Percentiles rank a stretch among this genome's conserved stretches.
These are phyloP conservation scores for Closterium sp. DNA, from an alignment of 139 green algal genomes.

Conservation along the genomic window DNA sequence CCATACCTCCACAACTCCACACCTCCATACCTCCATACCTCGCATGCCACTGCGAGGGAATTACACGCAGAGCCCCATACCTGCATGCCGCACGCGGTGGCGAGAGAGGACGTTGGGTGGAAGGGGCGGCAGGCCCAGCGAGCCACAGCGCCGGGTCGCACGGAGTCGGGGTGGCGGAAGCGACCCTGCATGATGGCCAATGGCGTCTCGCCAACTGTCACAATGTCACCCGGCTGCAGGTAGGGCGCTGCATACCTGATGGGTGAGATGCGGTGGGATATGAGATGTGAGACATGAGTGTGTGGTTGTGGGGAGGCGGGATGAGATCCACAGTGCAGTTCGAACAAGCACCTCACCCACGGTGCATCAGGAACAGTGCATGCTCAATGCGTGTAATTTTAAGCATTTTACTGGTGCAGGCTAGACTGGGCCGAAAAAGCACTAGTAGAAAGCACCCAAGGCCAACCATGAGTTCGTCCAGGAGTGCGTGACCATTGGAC, in stretches of 20 bases:
- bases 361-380: too few species aligned
- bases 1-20: not conserved
- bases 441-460: too few species aligned
- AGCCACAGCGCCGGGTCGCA: constrained; percentile 24
- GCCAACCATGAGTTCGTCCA: too few species aligned
- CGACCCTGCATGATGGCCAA: constrained; percentile 54
- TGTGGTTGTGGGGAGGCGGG: too few species aligned
- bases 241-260: not conserved
- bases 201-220: constrained; percentile 50
- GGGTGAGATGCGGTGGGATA: not conserved
- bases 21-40: not conserved
- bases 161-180: constrained; percentile 40
- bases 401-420: too few species aligned
- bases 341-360: too few species aligned
- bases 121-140: constrained; percentile 48
- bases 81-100: not conserved
- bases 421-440: too few species aligned
- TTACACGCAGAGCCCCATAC: not conserved
- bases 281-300: too few species aligned
- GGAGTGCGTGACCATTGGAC: too few species aligned
- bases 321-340: too few species aligned
- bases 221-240: constrained; percentile 26
- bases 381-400: too few species aligned
- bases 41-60: too few species aligned
- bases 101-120: constrained; percentile 51